phyloP scores from a whole-genome alignment of 257 asterid genomes.

The Galeopsis tetrahit region DNA sequence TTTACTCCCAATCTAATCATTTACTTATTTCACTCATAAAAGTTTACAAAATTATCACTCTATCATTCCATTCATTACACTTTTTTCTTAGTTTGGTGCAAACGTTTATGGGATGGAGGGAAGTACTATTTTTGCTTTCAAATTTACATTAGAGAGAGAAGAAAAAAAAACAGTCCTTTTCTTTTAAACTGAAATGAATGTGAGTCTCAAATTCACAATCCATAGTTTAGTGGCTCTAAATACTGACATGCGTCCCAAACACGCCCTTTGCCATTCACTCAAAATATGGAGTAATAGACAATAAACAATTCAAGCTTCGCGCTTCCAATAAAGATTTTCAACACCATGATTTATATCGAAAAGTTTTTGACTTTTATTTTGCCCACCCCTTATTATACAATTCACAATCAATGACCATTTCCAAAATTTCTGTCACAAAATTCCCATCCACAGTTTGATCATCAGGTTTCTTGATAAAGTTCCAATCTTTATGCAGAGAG shows the following conservation, averaged over 20 bases:
- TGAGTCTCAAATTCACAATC: constrained; percentile 43
- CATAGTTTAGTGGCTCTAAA: constrained; percentile 42
- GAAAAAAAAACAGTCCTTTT: background rate
- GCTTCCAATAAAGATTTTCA: constrained; percentile 30
- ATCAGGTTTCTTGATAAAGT: constrained; percentile 20
- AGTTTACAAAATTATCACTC: no score
- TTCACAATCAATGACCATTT: constrained; percentile 5
- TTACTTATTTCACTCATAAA: no score
- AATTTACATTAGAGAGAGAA: background rate
- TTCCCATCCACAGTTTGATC: constrained; percentile 19
- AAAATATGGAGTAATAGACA: no score
- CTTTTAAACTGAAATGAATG: constrained; percentile 18
- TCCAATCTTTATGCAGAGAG: constrained; percentile 22
- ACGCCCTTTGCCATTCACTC: constrained; percentile 33
- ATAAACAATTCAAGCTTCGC: constrained; percentile 33
- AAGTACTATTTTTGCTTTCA: background rate
- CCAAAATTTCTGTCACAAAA: background rate
- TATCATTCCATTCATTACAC: no score
- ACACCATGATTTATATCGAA: constrained; percentile 36
- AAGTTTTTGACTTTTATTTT: constrained; percentile 18
- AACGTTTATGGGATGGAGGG: no score
- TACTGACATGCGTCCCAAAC: constrained; percentile 31
- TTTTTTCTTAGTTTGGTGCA: no score
- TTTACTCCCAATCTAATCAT: no score
- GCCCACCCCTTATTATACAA: constrained; percentile 6